Evolutionary conservation across 2,329 filamentous ascomycete species (phyloP), one percentile per base, ranked within the genome.

Genomic region (Fusarium scirpi): DNA sequence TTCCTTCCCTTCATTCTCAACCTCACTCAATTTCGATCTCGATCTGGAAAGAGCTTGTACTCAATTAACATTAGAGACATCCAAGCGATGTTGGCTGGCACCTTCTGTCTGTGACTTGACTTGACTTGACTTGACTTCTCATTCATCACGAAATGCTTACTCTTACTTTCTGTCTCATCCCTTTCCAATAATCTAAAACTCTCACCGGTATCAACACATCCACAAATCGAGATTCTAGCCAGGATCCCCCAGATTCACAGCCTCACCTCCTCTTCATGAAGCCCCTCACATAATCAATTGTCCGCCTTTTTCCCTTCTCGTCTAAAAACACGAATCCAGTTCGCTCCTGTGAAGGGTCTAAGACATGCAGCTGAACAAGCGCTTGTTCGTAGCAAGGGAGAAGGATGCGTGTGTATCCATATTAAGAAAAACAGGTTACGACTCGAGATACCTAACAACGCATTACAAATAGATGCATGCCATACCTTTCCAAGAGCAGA

Each of bases 201-300:
- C 47, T 48, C 29, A 44, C 43, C 53, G 40, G 44, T 62, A 24
- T 56, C 29, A 51, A 58, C 43, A 45, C 43, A 58, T 57, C 53
- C 43, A 38, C 30, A 40, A 51, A 47, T 62, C 46, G 40, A 59
- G 24, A 48, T 45, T 25, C 13, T 27, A 27, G 24, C 38, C 41
- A 53, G 58, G 51, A 41, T 58, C 58, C 51, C 58, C 57, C 63
- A 40, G 58, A 49, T 67, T 67, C 30, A 51, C 41, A 67, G 49
- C 65, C 56, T 58, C 56, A 58, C 44, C 61, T 58, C 29, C 49
- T 64, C 61, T 40, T 62, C 41, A 27, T 30, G 48, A 30, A 34
- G 29, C 62, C 63, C 69, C 64, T 74, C 69, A 40, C 71, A 62
- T 72, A 47, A 24, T 30, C 22, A 69, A 44, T 58, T 29, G 22